Evolutionary conservation across 106 monocot species (phyloP), one percentile per base, ranked within the genome.

Genomic region (Dioscorea zingiberensis): DNA sequence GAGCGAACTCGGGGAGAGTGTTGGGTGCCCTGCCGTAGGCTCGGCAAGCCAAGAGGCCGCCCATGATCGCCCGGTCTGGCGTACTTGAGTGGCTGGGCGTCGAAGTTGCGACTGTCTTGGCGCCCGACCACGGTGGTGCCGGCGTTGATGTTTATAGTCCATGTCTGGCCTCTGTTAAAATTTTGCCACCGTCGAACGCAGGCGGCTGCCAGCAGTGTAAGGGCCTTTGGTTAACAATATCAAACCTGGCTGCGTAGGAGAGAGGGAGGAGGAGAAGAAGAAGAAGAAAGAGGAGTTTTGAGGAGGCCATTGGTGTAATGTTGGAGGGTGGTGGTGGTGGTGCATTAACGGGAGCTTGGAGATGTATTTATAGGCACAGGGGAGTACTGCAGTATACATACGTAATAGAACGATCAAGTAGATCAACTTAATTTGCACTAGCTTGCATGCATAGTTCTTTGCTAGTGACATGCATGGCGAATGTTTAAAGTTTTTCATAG

Each of bases 41-140:
- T 5, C 55, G 62, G 67, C 81, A 76, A 1, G 60, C 46, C 3
- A 81, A 76, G 28, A 63, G 49, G 51, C 78, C 72, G 27, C 76
- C 76, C 81, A 81, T n/a, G n/a, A 63, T 81, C 81, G 23, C n/a
- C 81, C 76, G 22, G 77, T 77, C 16, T 68, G 47, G 72, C 81
- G 72, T n/a, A 16, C 44, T 16, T 4, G 72, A 72, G 10, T 32
- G 38, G 26, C 76, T 72, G 62, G 30, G 58, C 61, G 54, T 81
- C 68, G 58, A 81, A 81, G 54, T 47, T 48, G 76, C 81, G 24
- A 76, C 77, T 0, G 81, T 81, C 25, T 76, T n/a, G n/a, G 76
- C 21, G 46, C 77, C 81, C 81, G 77, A 12, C 76, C 21, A 17
- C 58, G 62, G 68, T 69, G 7, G 81, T 81, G 21, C 81, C 81